Conservation (phyloP, 2,329 filamentous ascomycete species). For the Ceratocystis albifundus region DNA sequence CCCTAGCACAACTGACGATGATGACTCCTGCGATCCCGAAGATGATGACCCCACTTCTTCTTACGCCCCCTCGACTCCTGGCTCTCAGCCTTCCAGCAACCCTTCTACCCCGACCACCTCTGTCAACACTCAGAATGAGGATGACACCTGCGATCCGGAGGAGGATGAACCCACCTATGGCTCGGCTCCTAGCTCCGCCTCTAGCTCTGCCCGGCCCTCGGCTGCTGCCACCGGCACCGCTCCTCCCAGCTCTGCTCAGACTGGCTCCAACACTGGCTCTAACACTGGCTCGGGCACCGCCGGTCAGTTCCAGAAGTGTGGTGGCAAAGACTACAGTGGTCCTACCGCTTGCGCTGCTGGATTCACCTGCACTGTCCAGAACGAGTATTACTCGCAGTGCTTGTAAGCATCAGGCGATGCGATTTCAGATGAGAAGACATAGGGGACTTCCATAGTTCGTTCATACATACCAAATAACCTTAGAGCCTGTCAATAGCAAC, state of each 20-base stretch:
- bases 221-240: conserved; percentile 26
- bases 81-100: too few species aligned
- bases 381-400: conserved; percentile 36
- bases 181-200: conserved; percentile 21
- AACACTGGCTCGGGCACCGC: conserved; percentile 27
- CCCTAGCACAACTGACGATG: neutral
- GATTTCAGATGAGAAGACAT: neutral
- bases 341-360: conserved; percentile 31
- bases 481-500: neutral
- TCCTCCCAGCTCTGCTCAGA: neutral
- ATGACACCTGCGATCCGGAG: neutral
- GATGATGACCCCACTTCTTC: neutral
- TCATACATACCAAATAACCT: conserved; percentile 3
- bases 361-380: conserved; percentile 31
- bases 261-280: conserved; percentile 23
- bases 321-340: conserved; percentile 31
- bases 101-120: neutral
- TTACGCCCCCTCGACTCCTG: neutral
- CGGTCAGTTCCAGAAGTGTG: conserved; percentile 32
- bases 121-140: neutral
- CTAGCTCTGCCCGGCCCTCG: conserved; percentile 27
- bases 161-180: neutral
- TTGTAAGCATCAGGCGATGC: conserved; percentile 26
- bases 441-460: neutral
- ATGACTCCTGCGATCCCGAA: neutral